Percentiles rank a stretch among this genome's conserved stretches.
Conservation (phyloP, 768 basidiomycete genomes). For the Rhodosporidiobolus odoratus region DNA sequence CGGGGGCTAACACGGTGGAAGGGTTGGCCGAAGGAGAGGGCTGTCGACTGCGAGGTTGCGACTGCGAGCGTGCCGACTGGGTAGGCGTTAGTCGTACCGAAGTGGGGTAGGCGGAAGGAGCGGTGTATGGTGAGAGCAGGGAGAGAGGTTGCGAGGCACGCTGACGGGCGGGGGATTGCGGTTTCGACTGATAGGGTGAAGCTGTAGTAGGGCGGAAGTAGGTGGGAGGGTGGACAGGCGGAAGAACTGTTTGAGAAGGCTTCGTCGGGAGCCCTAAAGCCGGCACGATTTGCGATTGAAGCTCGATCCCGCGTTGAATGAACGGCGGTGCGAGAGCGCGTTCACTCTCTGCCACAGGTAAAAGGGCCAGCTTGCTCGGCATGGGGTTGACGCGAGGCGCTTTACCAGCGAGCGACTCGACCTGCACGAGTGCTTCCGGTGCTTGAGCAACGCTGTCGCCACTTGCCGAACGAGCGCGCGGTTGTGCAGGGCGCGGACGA, state of each 20-base stretch:
- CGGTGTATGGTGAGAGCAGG: too few relatives aligned
- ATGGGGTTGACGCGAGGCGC: not conserved
- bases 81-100: too few relatives aligned
- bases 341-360: not conserved
- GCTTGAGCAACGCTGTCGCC: too few relatives aligned
- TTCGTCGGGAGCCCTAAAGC: slow-evolving; percentile 13
- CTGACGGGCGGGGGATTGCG: too few relatives aligned
- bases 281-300: slow-evolving; percentile 25
- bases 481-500: not conserved
- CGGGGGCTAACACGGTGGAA: not conserved
- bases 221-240: not conserved
- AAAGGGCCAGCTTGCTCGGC: not conserved
- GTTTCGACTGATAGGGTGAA: not conserved
- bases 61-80: too few relatives aligned
- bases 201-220: not conserved
- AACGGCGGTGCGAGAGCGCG: slow-evolving; percentile 36
- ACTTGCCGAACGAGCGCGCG: not conserved
- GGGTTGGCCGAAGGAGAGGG: not conserved
- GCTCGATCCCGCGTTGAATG: slow-evolving; percentile 13
- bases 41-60: not conserved
- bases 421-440: not conserved
- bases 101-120: too few relatives aligned
- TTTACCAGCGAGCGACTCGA: slow-evolving; percentile 4
- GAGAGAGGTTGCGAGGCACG: too few relatives aligned
- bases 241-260: not conserved